Percentiles rank a stretch among this genome's conserved stretches.
These are phyloP conservation scores for Inosperma sp. DNA, from an alignment of 768 basidiomycete genomes.

Conservation along the genomic window DNA sequence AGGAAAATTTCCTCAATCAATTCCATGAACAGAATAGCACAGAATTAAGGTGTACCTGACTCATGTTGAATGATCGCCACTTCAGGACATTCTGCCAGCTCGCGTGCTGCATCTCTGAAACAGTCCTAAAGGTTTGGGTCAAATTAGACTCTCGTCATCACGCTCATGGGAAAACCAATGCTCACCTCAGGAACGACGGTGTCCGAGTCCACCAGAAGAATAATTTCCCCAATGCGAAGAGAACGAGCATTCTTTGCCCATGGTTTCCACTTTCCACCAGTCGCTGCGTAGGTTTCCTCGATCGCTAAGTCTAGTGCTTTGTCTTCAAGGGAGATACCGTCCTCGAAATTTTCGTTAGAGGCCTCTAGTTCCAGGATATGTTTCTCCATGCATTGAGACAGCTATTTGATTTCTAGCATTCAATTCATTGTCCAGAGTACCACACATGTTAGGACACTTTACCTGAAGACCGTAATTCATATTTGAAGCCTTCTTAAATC, in stretches of 20 bases:
- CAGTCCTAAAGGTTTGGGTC: constrained; percentile 53
- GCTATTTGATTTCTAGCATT: constrained; percentile 28
- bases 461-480: constrained; percentile 74
- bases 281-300: constrained; percentile 64
- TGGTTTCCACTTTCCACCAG: constrained; percentile 55
- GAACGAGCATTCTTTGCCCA: constrained; percentile 75
- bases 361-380: constrained; percentile 45
- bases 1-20: constrained; percentile 6
- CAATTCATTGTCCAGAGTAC: background rate
- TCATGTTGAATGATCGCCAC: constrained; percentile 90
- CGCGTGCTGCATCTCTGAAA: constrained; percentile 84
- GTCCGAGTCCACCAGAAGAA: constrained; percentile 81
- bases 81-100: constrained; percentile 75
- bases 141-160: background rate
- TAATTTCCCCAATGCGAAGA: constrained; percentile 72
- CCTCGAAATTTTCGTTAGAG: constrained; percentile 30
- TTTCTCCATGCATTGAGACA: constrained; percentile 62
- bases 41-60: constrained; percentile 36
- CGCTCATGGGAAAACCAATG: background rate
- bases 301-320: constrained; percentile 67
- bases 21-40: background rate
- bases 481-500: constrained; percentile 90
- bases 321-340: constrained; percentile 55
- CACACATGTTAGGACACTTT: constrained; percentile 11
- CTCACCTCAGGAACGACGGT: constrained; percentile 68